These are phyloP conservation scores for Penicillium decumbens DNA, from an alignment of 2,329 filamentous ascomycete genomes.

Conservation along the genomic window DNA sequence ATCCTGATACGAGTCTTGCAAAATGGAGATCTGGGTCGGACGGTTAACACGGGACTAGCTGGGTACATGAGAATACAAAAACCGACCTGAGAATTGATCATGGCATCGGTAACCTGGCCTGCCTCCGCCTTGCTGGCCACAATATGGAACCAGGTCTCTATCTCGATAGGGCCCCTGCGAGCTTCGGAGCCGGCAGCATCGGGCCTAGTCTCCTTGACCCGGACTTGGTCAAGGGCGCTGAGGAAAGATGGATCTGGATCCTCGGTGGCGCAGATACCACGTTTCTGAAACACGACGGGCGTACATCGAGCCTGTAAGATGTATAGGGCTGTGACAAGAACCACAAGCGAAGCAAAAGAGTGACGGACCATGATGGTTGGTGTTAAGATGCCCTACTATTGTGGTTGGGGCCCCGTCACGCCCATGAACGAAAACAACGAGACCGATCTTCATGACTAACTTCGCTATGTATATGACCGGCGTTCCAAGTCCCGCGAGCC, in stretches of 20 bases:
- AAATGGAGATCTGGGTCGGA: constrained; percentile 27
- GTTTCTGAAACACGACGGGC: constrained; percentile 13
- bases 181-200: constrained; percentile 12
- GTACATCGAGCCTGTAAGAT: constrained; percentile 16
- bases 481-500: background rate
- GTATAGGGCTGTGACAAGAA: constrained; percentile 17
- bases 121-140: constrained; percentile 32
- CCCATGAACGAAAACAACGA: background rate
- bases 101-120: constrained; percentile 28
- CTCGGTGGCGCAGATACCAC: constrained; percentile 32
- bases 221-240: constrained; percentile 25
- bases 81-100: constrained; percentile 36
- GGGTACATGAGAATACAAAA: constrained; percentile 1
- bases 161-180: constrained; percentile 29
- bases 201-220: constrained; percentile 13
- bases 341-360: constrained; percentile 17
- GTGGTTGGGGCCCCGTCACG: constrained; percentile 8
- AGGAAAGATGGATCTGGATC: constrained; percentile 27
- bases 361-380: constrained; percentile 25
- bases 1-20: constrained; percentile 46
- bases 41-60: constrained; percentile 2
- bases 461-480: constrained; percentile 8
- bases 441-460: constrained; percentile 2
- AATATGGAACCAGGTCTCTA: constrained; percentile 44
- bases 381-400: constrained; percentile 10